Base-by-base conservation (phyloP, 805 yeast species). In the Myxozyma udenii region DNA sequence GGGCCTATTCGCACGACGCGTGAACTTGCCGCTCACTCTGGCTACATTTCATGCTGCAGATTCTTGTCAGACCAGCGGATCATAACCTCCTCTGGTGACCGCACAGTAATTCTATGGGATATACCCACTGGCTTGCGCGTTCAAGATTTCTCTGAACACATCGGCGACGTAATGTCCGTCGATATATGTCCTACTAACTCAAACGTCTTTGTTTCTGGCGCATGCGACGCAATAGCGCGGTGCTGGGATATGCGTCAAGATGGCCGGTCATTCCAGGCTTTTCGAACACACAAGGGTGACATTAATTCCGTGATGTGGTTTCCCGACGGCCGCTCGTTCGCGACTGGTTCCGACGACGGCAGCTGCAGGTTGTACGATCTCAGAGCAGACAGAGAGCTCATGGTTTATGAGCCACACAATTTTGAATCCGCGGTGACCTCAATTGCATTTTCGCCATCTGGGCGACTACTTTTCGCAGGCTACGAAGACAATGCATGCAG, bases 101-200 rank as follows among this genome's bases (percentile, higher is more conserved):
- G 83, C 82, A 80, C 91, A 0, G 78, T 87, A 62, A 76, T 78
- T 1, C 65, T 83, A 46, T 90, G 96, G 96, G 95, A 90, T 66
- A 74, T 87, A 22, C 72, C 75, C 7, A 79, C 78, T 58, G 83
- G 86, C 1, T 71, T 70, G 19, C 73, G 75, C 57, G 51, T 68
- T 2, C 46, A 47, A 22, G 61, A 61, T 26, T 65, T 61, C 44
- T 57, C 60, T 21, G 72, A 78, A 53, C 78, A 77, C 26, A 50
- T 64, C 44, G 78, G 80, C 1, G 78, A 74, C 50, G 75, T 81
- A 3, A 65, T 78, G 46, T 68, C 77, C 38, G 76, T 84, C 41
- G 74, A 77, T 51, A 83, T 86, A 80, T 80, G 81, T 51, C 91
- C 91, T 0, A 70, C 71, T 3, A 71, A 78, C 57, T 66, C 78